These are phyloP conservation scores for Rhizophagus prolifer DNA, from an alignment of 192 early-diverging fungal genomes.

Conservation along the genomic window DNA sequence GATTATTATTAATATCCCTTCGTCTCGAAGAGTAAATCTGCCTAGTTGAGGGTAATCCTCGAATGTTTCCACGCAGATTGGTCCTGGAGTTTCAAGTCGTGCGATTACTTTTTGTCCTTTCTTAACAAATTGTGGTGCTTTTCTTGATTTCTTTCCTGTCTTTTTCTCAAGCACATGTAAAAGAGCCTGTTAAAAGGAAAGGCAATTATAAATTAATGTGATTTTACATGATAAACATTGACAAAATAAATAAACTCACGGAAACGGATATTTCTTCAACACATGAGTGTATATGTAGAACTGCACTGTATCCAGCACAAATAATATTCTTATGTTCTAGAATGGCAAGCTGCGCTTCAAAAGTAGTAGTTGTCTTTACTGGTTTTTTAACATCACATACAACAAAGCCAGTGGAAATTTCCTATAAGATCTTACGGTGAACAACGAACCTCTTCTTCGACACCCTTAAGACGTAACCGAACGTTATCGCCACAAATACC, in stretches of 20 bases:
- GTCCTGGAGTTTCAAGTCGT: constrained; percentile 71
- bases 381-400: constrained; percentile 77
- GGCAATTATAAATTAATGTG: constrained; percentile 14
- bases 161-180: constrained; percentile 93
- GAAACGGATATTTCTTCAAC: constrained; percentile 86
- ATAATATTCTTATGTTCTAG: constrained; percentile 96
- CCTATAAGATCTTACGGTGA: constrained; percentile 39
- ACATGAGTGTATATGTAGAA: constrained; percentile 88
- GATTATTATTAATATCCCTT: too few species aligned
- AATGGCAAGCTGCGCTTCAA: constrained; percentile 88
- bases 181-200: constrained; percentile 53
- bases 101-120: constrained; percentile 88
- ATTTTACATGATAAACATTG: neutral
- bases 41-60: constrained; percentile 87
- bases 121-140: constrained; percentile 91
- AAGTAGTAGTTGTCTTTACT: constrained; percentile 73
- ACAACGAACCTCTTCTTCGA: constrained; percentile 84
- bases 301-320: constrained; percentile 90
- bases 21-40: constrained; percentile 97
- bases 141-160: constrained; percentile 83
- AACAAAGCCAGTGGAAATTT: constrained; percentile 84
- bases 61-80: constrained; percentile 87
- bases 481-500: constrained; percentile 94
- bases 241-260: constrained; percentile 29
- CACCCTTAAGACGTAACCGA: constrained; percentile 79